Evolutionary conservation across 768 basidiomycete genomes (phyloP).

Genomic region (Hebeloma cylindrosporum): DNA sequence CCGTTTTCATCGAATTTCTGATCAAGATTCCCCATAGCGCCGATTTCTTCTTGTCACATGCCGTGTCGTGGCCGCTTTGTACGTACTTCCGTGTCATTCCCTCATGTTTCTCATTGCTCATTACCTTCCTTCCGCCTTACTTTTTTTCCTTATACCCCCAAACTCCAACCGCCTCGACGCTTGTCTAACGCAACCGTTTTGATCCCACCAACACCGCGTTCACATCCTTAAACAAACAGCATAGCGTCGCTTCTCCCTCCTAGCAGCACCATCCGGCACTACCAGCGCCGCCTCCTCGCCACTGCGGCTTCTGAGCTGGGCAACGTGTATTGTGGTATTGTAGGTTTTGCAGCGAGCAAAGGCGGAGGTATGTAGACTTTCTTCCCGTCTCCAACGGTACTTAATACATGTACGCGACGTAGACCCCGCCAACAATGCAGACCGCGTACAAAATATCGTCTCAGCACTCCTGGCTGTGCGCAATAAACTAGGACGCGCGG

Average conservation of each 20-base stretch:
- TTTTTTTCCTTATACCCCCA: too few species aligned
- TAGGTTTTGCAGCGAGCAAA: slow-evolving; percentile 80
- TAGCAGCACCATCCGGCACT: slow-evolving; percentile 70
- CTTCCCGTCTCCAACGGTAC: too few species aligned
- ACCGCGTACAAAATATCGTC: slow-evolving; percentile 52
- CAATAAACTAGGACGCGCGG: slow-evolving; percentile 68
- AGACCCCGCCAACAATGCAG: too few species aligned
- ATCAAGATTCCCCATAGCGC: slow-evolving; percentile 46
- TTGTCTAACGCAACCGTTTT: too few species aligned
- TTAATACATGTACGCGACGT: too few species aligned
- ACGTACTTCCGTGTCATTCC: slow-evolving; percentile 20
- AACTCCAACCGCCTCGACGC: too few species aligned
- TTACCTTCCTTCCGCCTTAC: background rate
- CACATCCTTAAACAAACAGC: too few species aligned
- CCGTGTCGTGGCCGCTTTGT: slow-evolving; percentile 82
- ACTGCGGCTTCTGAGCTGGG: slow-evolving; percentile 70
- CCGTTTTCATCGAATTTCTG: too few species aligned
- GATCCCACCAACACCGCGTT: too few species aligned
- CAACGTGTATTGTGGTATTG: slow-evolving; percentile 69
- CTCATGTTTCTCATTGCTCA: background rate
- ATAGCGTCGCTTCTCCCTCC: slow-evolving; percentile 73
- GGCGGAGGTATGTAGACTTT: too few species aligned
- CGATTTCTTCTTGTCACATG: slow-evolving; percentile 68
- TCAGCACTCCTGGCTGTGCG: slow-evolving; percentile 72
- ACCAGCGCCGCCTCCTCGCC: slow-evolving; percentile 69